Evolutionary conservation across 371 early-diverging fungal genomes (phyloP).

Genomic region (Syncephalastrum sp.): DNA sequence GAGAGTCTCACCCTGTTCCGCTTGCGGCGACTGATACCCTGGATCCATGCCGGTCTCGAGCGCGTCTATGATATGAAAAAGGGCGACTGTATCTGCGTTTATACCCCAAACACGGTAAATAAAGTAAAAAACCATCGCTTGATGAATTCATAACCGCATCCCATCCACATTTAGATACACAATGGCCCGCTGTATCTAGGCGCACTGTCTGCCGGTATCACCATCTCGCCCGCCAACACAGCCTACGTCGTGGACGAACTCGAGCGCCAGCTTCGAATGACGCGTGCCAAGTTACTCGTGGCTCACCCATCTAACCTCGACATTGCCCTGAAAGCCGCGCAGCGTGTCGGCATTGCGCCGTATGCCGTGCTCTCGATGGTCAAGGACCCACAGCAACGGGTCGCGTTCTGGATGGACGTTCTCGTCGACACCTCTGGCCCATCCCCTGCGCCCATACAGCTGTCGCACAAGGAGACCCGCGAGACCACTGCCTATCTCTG

Average conservation of each 20-base stretch:
- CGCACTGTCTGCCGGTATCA: slow-evolving; percentile 36
- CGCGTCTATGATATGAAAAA: slow-evolving; percentile 8
- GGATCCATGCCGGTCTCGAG: slow-evolving; percentile 12
- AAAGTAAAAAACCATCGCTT: neutral
- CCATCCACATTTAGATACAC: slow-evolving; percentile 14
- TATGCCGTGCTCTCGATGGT: too few species aligned
- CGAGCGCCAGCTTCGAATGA: slow-evolving; percentile 64
- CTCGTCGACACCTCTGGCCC: neutral
- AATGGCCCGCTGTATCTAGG: slow-evolving; percentile 10
- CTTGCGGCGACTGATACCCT: neutral
- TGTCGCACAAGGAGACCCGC: slow-evolving; percentile 8
- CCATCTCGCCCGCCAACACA: slow-evolving; percentile 62
- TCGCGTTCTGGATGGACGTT: slow-evolving; percentile 7
- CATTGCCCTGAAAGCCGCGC: slow-evolving; percentile 44
- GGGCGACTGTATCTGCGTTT: slow-evolving; percentile 16
- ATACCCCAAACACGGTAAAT: slow-evolving; percentile 17
- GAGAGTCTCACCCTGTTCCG: slow-evolving; percentile 7
- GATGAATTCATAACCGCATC: neutral
- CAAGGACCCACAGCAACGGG: slow-evolving; percentile 5
- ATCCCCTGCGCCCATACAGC: neutral
- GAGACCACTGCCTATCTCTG: slow-evolving; percentile 10
- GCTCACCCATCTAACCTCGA: slow-evolving; percentile 33
- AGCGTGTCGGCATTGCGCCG: slow-evolving; percentile 33
- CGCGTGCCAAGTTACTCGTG: slow-evolving; percentile 53
- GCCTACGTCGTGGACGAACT: slow-evolving; percentile 67